Evolutionary conservation across 805 yeast genomes (phyloP).

Genomic region (Cyberlindnera mycetangii): DNA sequence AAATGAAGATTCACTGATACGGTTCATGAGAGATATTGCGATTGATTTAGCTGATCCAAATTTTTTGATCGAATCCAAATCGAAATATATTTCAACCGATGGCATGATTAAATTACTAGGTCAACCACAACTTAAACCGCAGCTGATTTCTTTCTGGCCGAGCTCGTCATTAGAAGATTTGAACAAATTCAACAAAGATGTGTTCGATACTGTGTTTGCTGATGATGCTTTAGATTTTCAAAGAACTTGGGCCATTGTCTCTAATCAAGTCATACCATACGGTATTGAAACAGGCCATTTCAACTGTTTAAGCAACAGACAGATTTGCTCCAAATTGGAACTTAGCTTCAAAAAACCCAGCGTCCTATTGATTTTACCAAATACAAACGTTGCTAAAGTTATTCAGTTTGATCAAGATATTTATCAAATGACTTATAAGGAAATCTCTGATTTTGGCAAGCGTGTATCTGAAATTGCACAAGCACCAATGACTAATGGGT

Average conservation of each 20-base stretch:
- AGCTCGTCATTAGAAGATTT: constrained; percentile 39
- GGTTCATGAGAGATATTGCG: constrained; percentile 54
- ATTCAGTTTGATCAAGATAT: constrained; percentile 29
- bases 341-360: constrained; percentile 38
- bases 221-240: constrained; percentile 49
- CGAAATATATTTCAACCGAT: constrained; percentile 37
- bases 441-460: constrained; percentile 42
- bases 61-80: constrained; percentile 39
- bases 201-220: constrained; percentile 37
- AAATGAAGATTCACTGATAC: constrained; percentile 45
- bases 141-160: constrained; percentile 67
- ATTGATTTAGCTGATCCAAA: constrained; percentile 41
- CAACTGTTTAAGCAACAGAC: constrained; percentile 51
- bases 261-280: constrained; percentile 42
- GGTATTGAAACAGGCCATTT: constrained; percentile 50
- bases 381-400: constrained; percentile 41
- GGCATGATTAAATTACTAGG: constrained; percentile 47
- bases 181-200: constrained; percentile 31
- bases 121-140: constrained; percentile 41
- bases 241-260: constrained; percentile 54
- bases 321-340: constrained; percentile 52
- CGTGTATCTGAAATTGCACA: constrained; percentile 46
- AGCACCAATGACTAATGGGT: constrained; percentile 30
- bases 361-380: constrained; percentile 52
- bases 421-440: constrained; percentile 26